phyloP scores from a whole-genome alignment of 768 basidiomycete genomes.

The Artomyces pyxidatus region DNA sequence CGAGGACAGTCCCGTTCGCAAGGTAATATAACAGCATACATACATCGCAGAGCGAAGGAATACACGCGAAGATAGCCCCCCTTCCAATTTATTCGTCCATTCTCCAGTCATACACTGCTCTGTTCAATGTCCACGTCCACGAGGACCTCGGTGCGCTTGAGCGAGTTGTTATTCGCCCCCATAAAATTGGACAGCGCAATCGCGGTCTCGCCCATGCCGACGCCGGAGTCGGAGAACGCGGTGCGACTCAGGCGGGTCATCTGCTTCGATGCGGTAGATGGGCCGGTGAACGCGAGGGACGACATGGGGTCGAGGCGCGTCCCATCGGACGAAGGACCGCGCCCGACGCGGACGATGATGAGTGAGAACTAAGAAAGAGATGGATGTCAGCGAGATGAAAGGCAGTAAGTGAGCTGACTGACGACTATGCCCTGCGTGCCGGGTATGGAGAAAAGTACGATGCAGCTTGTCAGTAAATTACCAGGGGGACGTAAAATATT shows the following conservation, averaged over 20 bases:
- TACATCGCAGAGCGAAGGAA: too few species aligned
- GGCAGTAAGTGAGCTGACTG: too few species aligned
- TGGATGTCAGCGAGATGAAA: too few species aligned
- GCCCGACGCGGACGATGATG: conserved; percentile 14
- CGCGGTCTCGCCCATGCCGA: conserved; percentile 9
- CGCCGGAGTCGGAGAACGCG: background rate
- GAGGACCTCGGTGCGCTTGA: background rate
- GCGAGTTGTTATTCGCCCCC: background rate
- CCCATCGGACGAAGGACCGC: conserved; percentile 9
- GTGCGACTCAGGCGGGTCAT: too few species aligned
- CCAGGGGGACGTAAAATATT: conserved; percentile 1
- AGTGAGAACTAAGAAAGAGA: too few species aligned
- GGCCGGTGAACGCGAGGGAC: conserved; percentile 10
- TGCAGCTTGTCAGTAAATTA: background rate
- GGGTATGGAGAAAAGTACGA: background rate
- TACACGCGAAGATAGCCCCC: too few species aligned
- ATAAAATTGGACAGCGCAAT: conserved; percentile 2
- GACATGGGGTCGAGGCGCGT: background rate
- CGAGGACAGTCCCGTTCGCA: too few species aligned
- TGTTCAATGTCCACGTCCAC: conserved; percentile 2
- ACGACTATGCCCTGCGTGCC: conserved; percentile 10
- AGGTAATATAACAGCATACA: too few species aligned
- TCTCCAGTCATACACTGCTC: background rate
- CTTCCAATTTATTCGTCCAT: too few species aligned
- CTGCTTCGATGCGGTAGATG: conserved; percentile 3